Percentiles rank a stretch among this genome's conserved stretches.
Conservation (phyloP, 495 filamentous ascomycete genomes). For the Poronia punctata region DNA sequence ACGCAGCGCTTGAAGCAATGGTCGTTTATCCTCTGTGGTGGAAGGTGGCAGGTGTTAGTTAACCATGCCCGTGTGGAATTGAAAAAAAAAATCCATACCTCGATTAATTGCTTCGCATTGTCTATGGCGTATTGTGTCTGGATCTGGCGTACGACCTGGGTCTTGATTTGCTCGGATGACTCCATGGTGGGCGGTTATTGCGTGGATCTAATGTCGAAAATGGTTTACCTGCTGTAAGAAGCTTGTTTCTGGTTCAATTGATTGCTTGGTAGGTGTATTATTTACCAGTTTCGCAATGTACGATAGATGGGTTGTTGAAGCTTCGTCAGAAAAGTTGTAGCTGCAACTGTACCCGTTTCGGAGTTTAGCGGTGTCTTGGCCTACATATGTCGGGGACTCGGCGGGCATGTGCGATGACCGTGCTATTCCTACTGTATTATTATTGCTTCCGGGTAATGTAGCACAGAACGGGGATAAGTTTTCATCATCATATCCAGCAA, state of each 20-base stretch:
- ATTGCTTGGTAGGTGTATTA: too few species aligned
- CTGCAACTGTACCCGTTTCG: neutral
- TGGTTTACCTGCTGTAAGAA: too few species aligned
- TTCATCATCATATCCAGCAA: too few species aligned
- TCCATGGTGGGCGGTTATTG: conserved; percentile 28
- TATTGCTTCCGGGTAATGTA: too few species aligned
- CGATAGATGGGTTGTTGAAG: too few species aligned
- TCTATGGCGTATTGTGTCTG: conserved; percentile 64
- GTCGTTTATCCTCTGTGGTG: conserved; percentile 80
- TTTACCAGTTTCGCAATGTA: too few species aligned
- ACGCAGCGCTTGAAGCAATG: conserved; percentile 95
- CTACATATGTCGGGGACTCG: too few species aligned
- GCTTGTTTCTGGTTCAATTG: too few species aligned
- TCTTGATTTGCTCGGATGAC: conserved; percentile 50
- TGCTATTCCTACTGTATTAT: too few species aligned
- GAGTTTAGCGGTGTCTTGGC: conserved; percentile 1
- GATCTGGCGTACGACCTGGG: conserved; percentile 64
- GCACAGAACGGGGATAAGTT: too few species aligned
- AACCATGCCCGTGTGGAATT: neutral
- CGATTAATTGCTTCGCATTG: conserved; percentile 69
- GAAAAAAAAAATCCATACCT: conserved; percentile 43
- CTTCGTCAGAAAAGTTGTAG: conserved; percentile 7
- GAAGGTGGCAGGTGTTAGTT: neutral
- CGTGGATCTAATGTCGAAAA: too few species aligned
- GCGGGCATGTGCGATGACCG: too few species aligned